Evolutionary conservation across 78 protist species (phyloP), one percentile per base, ranked within the genome.

Genomic region (Anaeramoeba flamelloides): DNA sequence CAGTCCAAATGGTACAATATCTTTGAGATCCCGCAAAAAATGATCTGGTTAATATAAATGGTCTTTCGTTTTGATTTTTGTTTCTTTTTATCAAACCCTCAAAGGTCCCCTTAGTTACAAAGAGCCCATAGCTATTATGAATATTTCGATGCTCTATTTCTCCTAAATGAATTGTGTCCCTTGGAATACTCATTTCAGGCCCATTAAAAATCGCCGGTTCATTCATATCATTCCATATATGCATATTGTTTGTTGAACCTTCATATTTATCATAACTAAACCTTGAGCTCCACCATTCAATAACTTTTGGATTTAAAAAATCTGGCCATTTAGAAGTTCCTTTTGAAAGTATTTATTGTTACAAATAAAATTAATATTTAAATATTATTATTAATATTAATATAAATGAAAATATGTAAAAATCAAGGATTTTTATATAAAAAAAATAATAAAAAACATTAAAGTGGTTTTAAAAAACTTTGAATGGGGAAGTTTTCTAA

Each of bases 1-100:
- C 99, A 0, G 98, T 95, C 99, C 99, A 97, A 33, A 95, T 86
- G 40, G 98, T 97, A 38, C 90, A 97, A n/a, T n/a, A n/a, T n/a
- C n/a, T 2, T 12, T 26, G 97, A 2, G 96, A 81, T 36, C 98
- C 98, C 2, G 96, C 94, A 76, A 88, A 97, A 93, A 92, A 92
- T 1, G 98, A 86, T 36, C 99, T 87, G n/a, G 98, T 83, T 31
- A 97, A 89, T 31, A 97, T 92, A 53, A 95, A 97, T n/a, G 98
- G 97, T 30, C 98, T 87, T 33, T 12, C 90, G n/a, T 77, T 39
- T 39, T 89, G 64, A 17, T 39, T 91, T 17, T 77, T 22, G 53
- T 87, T 77, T 77, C 91, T 75, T 75, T 81, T 32, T 26, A 90
- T 32, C 36, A 84, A 87, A 32, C 94, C 96, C 4, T 74, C 32